A percentile compares a stretch with the other conserved stretches of the same genome.
Evolutionary conservation across 192 early-diverging fungal species (phyloP).

Genomic region (Mycoemilia scoparia): DNA sequence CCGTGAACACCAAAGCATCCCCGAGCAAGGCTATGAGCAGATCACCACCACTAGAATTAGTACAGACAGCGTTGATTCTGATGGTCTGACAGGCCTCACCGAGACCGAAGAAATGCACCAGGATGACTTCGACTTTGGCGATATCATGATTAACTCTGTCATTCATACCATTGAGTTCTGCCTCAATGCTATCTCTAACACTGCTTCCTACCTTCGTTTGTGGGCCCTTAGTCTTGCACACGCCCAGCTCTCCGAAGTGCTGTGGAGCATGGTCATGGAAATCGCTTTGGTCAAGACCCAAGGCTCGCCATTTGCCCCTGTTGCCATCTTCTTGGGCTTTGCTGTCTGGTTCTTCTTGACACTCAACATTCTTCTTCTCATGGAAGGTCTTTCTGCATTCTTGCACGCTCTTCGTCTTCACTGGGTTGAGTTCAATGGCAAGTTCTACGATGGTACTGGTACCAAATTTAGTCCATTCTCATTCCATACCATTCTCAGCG

Average conservation of each 20-base stretch:
- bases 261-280: constrained; percentile 78
- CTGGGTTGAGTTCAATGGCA: constrained; percentile 97
- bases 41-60: constrained; percentile 31
- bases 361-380: constrained; percentile 53
- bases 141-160: constrained; percentile 89
- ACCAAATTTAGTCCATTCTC: constrained; percentile 81
- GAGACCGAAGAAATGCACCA: constrained; percentile 51
- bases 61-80: constrained; percentile 23
- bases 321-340: constrained; percentile 65
- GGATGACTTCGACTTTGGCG: constrained; percentile 79
- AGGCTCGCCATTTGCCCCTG: constrained; percentile 32
- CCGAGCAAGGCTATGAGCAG: constrained; percentile 54
- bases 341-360: constrained; percentile 79
- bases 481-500: constrained; percentile 35
- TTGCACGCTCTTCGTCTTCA: constrained; percentile 83
- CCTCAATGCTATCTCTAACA: constrained; percentile 90
- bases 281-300: constrained; percentile 17
- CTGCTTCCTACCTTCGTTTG: constrained; percentile 93
- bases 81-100: constrained; percentile 29
- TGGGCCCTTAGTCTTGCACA: constrained; percentile 98
- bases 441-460: constrained; percentile 91
- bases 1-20: constrained; percentile 58
- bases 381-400: constrained; percentile 80
- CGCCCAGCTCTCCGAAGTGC: constrained; percentile 90
- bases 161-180: constrained; percentile 99